Percentiles rank a stretch among this genome's conserved stretches.
Conservation (phyloP, 352 stramenopile genomes). For the Discostella stelligera region DNA sequence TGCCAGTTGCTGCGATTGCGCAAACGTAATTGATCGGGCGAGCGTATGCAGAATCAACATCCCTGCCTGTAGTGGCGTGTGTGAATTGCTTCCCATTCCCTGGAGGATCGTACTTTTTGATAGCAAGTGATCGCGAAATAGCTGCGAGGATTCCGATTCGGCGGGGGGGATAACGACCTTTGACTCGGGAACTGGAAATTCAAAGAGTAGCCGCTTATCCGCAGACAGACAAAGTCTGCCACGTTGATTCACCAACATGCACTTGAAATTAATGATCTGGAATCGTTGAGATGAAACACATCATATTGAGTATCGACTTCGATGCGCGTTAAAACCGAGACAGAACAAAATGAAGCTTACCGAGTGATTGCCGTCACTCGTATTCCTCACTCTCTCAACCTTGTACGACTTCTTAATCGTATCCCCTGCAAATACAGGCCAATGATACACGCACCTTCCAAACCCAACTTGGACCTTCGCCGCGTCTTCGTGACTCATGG, state of each 20-base stretch:
- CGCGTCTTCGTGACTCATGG: conserved; percentile 82
- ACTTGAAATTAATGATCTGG: conserved; percentile 77
- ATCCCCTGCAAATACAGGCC: conserved; percentile 81
- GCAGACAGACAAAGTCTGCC: conserved; percentile 78
- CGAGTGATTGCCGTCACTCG: conserved; percentile 71
- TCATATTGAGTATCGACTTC: background rate
- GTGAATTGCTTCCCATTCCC: conserved; percentile 62
- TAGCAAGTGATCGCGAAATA: conserved; percentile 75
- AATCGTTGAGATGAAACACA: conserved; percentile 10
- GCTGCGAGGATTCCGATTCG: conserved; percentile 37
- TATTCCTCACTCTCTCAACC: conserved; percentile 76
- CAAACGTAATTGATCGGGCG: conserved; percentile 62
- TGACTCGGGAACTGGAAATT: conserved; percentile 60
- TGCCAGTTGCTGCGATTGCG: conserved; percentile 78
- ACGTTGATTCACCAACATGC: conserved; percentile 81
- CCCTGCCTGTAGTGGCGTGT: conserved; percentile 53
- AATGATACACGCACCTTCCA: conserved; percentile 74
- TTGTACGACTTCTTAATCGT: conserved; percentile 81
- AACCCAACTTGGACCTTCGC: conserved; percentile 82
- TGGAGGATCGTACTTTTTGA: conserved; percentile 58
- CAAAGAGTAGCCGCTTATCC: conserved; percentile 80
- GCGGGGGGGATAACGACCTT: conserved; percentile 32
- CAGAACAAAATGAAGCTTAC: conserved; percentile 3
- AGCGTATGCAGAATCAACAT: conserved; percentile 77
- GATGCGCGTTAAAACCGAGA: too few species aligned